Base-by-base conservation (phyloP, 1,284 basidiomycete species). In the Phlebopus sp. region DNA sequence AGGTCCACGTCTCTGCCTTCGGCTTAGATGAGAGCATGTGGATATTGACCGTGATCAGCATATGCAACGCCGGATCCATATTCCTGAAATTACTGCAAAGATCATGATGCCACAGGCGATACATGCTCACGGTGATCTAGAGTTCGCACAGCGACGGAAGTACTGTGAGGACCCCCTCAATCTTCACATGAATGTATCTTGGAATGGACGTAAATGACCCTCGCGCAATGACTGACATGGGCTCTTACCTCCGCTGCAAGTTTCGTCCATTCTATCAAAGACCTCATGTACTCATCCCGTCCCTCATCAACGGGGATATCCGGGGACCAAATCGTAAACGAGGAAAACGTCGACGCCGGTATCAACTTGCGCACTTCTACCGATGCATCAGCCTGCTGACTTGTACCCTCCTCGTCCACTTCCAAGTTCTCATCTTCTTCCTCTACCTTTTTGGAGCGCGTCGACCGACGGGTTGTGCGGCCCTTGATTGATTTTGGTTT, bases 241-340 rank as follows among this genome's bases (percentile, higher is more conserved):
- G 25, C 32, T 63, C 75, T n/a, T 51, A 85, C 84, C 71, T 82
- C 76, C 29, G 72, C 66, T 8, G 84, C 74, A 17, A 87, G 64
- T 23, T 52, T 65, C 37, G 77, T 76, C 84, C 84, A 91, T 59
- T 90, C 88, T 0, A 65, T 71, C 46, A 91, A 58, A 4, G 81
- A 66, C 11, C 84, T 74, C 38, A 76, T 65, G 60, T 90, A 90
- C 55, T 86, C 84, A 56, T 91, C 89, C 42, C 69, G 69, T 3
- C 75, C 77, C 42, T 78, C 78, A 52, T 89, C 82, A 0, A 84
- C 76, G 0, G 81, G 78, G 19, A 78, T 76, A 61, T 91, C 89
- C 2, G 85, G 76, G 53, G 82, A 75, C 88, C 88, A 91, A 11
- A 91, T 59, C 18, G 77, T 73, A 55, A 90, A 79, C 1, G 76